A percentile compares a stretch with the other conserved stretches of the same genome.
Evolutionary conservation across 2,329 filamentous ascomycete genomes (phyloP).

Genomic region (Fusarium piperis): DNA sequence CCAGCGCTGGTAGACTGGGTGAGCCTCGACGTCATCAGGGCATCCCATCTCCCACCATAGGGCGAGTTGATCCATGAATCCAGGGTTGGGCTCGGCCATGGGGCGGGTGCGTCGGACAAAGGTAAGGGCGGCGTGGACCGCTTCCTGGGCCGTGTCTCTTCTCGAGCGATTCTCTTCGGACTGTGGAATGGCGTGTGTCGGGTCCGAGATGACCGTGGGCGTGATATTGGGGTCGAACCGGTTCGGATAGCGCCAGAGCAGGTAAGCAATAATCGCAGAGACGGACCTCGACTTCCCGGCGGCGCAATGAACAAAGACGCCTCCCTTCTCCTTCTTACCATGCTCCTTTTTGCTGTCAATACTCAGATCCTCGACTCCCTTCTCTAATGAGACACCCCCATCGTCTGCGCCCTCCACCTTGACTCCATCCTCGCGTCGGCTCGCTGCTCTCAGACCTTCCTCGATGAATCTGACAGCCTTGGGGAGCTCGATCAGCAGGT

Average conservation of each 20-base stretch:
- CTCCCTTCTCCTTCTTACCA: constrained; percentile 45
- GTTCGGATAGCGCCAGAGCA: constrained; percentile 74
- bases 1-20: constrained; percentile 83
- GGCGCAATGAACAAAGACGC: constrained; percentile 76
- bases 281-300: constrained; percentile 97
- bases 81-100: constrained; percentile 87
- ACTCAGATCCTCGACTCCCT: constrained; percentile 24
- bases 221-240: constrained; percentile 57
- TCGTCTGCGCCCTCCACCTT: constrained; percentile 23
- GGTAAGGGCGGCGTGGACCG: constrained; percentile 70
- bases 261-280: constrained; percentile 83
- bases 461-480: constrained; percentile 85
- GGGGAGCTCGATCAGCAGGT: constrained; percentile 84
- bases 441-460: constrained; percentile 64
- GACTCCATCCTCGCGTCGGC: constrained; percentile 12
- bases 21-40: constrained; percentile 70
- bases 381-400: constrained; percentile 33
- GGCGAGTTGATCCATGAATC: constrained; percentile 89
- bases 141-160: constrained; percentile 53
- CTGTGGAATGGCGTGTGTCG: constrained; percentile 9
- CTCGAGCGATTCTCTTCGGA: constrained; percentile 34
- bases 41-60: constrained; percentile 90
- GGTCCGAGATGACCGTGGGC: constrained; percentile 35
- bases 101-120: constrained; percentile 76
- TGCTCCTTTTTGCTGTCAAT: constrained; percentile 10